Evolutionary conservation across 1,284 basidiomycete genomes (phyloP), one percentile per base, ranked within the genome.

Genomic region (Coniferiporia sulphurascens): DNA sequence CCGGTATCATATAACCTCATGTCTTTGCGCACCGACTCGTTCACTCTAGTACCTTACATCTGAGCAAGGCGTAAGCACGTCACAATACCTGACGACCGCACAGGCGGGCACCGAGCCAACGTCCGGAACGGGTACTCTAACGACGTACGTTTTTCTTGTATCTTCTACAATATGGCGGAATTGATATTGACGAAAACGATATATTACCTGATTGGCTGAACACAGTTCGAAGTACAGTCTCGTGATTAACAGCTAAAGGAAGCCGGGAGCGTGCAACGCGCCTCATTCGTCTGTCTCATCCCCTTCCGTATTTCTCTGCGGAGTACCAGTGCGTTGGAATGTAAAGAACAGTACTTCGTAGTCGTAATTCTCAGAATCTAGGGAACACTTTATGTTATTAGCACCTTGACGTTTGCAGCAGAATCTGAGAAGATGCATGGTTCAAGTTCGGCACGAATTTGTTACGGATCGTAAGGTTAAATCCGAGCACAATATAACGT

Each of bases 81-180:
- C 73, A 10, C 78, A 84, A 66, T 84, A 73, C 71, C 70, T 85
- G 48, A 78, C 71, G 58, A 84, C 79, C 13, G 76, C 77, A 2
- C 82, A 85, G 65, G 80, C 75, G 15, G 82, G 83, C 5, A 81
- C 80, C 2, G 83, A 84, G 69, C 77, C 81, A 1, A 83, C 81
- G 0, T 77, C 75, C 4, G 82, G 82, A 32, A 75, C 74, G 55
- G 82, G 80, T 6, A 82, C 80, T 3, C 69, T 85, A 43, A 81
- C 77, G 1, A 78, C 78, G 81, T 82, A 64, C 48, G 72, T 67
- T 51, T 66, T 75, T 66, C 19, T 27, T 12, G 41, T 36, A 48
- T 43, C 17, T 36, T 34, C 50, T 3, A n/a, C 3, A 41, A 15
- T 12, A 41, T 41, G 38, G 49, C 21, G 27, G n/a, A 12, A 38